phyloP scores from a whole-genome alignment of 305 asterid genomes.

The Fraxinus xanthoxyloides region DNA sequence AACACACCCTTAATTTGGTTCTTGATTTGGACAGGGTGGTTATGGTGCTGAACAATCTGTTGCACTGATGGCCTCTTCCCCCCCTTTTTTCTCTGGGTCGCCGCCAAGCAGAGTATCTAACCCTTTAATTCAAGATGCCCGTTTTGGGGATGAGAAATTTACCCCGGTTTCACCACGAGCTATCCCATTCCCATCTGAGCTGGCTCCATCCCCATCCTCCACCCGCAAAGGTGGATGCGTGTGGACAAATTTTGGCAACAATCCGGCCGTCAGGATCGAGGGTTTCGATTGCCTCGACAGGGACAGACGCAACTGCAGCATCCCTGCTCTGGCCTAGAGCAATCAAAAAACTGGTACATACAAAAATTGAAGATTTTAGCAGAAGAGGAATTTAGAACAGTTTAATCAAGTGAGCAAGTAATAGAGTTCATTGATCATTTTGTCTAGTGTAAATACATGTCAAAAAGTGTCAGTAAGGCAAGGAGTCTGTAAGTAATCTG shows the following conservation, averaged over 20 bases:
- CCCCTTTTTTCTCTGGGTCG: slow-evolving; percentile 65
- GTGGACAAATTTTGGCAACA: slow-evolving; percentile 83
- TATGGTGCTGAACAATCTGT: slow-evolving; percentile 45
- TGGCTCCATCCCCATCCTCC: slow-evolving; percentile 56
- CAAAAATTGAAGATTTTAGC: slow-evolving; percentile 18
- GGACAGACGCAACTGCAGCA: slow-evolving; percentile 90
- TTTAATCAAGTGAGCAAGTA: slow-evolving; percentile 41
- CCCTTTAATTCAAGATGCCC: slow-evolving; percentile 52
- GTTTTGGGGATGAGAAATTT: slow-evolving; percentile 49
- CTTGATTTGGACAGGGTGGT: slow-evolving; percentile 49
- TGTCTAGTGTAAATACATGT: slow-evolving; percentile 50
- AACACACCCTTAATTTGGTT: too few species aligned
- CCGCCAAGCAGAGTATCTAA: slow-evolving; percentile 64
- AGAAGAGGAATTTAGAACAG: slow-evolving; percentile 25
- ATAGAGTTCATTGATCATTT: slow-evolving; percentile 38
- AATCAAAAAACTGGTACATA: slow-evolving; percentile 23
- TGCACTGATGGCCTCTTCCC: slow-evolving; percentile 72
- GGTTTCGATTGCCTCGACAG: slow-evolving; percentile 93
- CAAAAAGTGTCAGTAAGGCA: slow-evolving; percentile 41
- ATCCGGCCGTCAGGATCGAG: slow-evolving; percentile 85
- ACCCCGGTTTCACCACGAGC: slow-evolving; percentile 44
- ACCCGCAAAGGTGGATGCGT: slow-evolving; percentile 71
- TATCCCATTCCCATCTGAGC: slow-evolving; percentile 41
- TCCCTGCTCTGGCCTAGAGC: slow-evolving; percentile 78
- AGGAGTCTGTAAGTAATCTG: slow-evolving; percentile 47